Percentiles rank a stretch among this genome's conserved stretches.
Evolutionary conservation across 2,329 filamentous ascomycete genomes (phyloP).

Genomic region (Calonectria honghensis): DNA sequence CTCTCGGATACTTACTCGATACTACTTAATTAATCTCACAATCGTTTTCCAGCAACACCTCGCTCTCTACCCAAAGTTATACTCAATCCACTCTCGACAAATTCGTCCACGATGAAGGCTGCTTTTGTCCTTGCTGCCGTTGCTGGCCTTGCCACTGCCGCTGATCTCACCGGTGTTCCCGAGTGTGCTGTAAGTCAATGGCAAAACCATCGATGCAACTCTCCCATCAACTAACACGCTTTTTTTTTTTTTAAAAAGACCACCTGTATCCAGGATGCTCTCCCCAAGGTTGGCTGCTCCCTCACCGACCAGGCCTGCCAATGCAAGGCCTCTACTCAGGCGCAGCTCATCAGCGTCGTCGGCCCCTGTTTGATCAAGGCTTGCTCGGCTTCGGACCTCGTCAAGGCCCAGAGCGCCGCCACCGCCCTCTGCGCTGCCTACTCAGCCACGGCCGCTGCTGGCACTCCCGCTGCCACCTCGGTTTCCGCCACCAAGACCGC

Average conservation of each 20-base stretch:
- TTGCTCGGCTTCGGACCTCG: constrained; percentile 59
- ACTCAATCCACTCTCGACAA: constrained; percentile 1
- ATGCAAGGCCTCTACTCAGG: constrained; percentile 60
- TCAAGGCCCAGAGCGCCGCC: constrained; percentile 58
- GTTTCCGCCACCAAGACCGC: background rate
- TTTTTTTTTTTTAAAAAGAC: constrained; percentile 45
- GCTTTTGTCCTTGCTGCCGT: constrained; percentile 58
- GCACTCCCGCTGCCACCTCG: constrained; percentile 22
- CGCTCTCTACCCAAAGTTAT: background rate
- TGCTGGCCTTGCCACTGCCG: constrained; percentile 62
- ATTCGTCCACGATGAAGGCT: constrained; percentile 63
- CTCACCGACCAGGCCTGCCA: constrained; percentile 62
- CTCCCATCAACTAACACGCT: constrained; percentile 14
- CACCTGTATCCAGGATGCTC: constrained; percentile 60
- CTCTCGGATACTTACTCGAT: background rate
- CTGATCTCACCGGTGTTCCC: constrained; percentile 61
- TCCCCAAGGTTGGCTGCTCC: constrained; percentile 61
- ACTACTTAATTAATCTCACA: constrained; percentile 3
- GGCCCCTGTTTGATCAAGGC: constrained; percentile 58
- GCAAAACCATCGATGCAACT: background rate
- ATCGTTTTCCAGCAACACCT: constrained; percentile 24
- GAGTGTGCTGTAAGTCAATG: constrained; percentile 64
- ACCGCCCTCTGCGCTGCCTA: constrained; percentile 55
- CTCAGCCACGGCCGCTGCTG: constrained; percentile 44
- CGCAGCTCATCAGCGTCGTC: constrained; percentile 55